Conservation (phyloP, 306 rosid genomes). For the Cucurbita moschata region DNA sequence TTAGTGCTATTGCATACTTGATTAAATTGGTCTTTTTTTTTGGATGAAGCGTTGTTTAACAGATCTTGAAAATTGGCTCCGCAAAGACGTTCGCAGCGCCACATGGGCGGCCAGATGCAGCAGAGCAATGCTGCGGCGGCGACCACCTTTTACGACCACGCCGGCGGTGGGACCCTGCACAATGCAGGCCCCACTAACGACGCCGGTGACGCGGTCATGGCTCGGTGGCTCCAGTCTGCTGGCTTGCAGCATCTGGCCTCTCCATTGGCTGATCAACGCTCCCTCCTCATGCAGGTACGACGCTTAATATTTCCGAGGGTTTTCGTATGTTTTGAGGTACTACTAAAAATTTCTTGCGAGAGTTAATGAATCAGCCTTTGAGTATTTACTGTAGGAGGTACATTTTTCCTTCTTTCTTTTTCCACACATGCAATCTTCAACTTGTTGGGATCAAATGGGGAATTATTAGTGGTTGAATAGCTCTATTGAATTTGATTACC, state of each 20-base stretch:
- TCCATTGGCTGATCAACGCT: slow-evolving; percentile 83
- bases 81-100: slow-evolving; percentile 99
- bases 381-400: background rate
- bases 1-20: background rate
- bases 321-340: background rate
- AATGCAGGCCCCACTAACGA: slow-evolving; percentile 56
- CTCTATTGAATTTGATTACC: background rate
- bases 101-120: slow-evolving; percentile 99
- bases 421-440: background rate
- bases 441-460: background rate
- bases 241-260: slow-evolving; percentile 99
- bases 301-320: background rate
- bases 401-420: background rate
- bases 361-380: background rate
- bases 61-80: slow-evolving; percentile 99
- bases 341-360: background rate
- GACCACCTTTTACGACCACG: slow-evolving; percentile 66
- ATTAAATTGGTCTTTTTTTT: background rate
- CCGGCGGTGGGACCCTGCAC: slow-evolving; percentile 50
- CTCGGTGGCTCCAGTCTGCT: slow-evolving; percentile 97
- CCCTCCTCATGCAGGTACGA: slow-evolving; percentile 78
- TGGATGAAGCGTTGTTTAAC: slow-evolving; percentile 35
- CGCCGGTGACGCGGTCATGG: slow-evolving; percentile 98
- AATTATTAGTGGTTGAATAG: background rate
- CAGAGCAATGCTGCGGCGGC: slow-evolving; percentile 95